Evolutionary conservation across 345 rosid species (phyloP).

Genomic region (Excoecaria agallocha): DNA sequence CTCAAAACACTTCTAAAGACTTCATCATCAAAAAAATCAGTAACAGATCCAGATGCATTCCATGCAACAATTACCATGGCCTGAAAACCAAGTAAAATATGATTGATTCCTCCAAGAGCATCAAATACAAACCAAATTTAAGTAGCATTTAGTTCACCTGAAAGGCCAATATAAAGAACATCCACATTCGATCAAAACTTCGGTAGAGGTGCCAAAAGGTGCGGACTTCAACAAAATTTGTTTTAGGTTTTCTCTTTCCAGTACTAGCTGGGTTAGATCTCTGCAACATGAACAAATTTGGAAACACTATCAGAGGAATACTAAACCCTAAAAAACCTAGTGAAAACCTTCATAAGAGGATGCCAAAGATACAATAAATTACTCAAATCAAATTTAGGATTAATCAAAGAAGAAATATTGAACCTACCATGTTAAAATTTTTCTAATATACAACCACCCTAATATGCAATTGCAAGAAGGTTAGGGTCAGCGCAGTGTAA

Average conservation of each 20-base stretch:
- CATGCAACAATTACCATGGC: conserved; percentile 89
- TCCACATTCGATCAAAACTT: conserved; percentile 99
- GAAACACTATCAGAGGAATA: background rate
- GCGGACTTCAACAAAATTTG: conserved; percentile 97
- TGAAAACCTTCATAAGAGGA: background rate
- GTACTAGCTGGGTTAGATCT: conserved; percentile 41
- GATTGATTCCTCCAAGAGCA: conserved; percentile 18
- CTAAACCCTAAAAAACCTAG: background rate
- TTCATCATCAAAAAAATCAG: conserved; percentile 56
- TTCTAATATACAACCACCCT: background rate
- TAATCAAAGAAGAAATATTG: background rate
- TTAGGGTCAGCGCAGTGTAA: background rate
- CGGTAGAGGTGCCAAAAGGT: conserved; percentile 93
- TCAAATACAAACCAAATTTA: conserved; percentile 10
- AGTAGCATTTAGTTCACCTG: conserved; percentile 52
- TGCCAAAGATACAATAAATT: background rate
- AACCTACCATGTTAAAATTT: background rate
- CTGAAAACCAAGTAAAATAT: conserved; percentile 42
- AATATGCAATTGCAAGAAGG: background rate
- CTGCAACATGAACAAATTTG: conserved; percentile 37
- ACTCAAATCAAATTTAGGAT: background rate
- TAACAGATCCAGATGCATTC: conserved; percentile 67
- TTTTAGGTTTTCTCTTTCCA: conserved; percentile 76
- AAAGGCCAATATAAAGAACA: conserved; percentile 75
- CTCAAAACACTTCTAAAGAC: conserved; percentile 64